phyloP scores from a whole-genome alignment of 176 grass and related monocot species.

The Oryza meyeriana region DNA sequence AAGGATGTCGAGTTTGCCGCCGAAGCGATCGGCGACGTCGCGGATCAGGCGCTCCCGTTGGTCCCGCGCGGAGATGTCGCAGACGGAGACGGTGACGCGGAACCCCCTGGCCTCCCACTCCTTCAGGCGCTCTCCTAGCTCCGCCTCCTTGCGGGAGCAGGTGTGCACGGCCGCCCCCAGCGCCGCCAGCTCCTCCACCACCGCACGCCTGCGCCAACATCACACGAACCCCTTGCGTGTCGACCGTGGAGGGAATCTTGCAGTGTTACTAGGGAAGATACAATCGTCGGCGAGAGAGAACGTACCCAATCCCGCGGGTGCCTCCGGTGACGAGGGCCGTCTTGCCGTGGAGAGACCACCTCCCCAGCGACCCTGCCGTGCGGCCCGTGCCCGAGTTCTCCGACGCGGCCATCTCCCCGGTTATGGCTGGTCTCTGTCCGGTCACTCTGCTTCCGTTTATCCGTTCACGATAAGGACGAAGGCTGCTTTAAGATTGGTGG shows the following conservation, averaged over 20 bases:
- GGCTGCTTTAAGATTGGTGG: too few relatives aligned
- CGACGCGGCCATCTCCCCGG: constrained; percentile 15
- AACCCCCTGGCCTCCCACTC: constrained; percentile 46
- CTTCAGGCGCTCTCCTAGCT: constrained; percentile 44
- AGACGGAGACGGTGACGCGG: constrained; percentile 54
- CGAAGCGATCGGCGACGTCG: constrained; percentile 40
- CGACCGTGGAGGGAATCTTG: neutral
- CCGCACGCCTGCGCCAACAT: constrained; percentile 36
- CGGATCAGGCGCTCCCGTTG: constrained; percentile 43
- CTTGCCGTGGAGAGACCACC: constrained; percentile 64
- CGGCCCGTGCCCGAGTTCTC: neutral
- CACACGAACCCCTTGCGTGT: neutral
- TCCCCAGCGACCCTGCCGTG: constrained; percentile 6
- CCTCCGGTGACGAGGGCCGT: constrained; percentile 75
- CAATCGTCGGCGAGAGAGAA: neutral
- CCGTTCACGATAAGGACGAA: neutral
- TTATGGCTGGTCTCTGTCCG: constrained; percentile 15
- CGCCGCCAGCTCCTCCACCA: constrained; percentile 59
- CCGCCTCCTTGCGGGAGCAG: constrained; percentile 49
- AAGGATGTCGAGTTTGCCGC: constrained; percentile 62
- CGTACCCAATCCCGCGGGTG: constrained; percentile 73
- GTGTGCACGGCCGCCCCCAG: constrained; percentile 61
- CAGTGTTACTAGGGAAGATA: neutral
- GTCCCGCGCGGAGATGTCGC: constrained; percentile 50
- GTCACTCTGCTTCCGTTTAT: neutral